These are phyloP conservation scores for Lachancea quebecensis DNA, from an alignment of 805 yeast species.

Conservation along the genomic window DNA sequence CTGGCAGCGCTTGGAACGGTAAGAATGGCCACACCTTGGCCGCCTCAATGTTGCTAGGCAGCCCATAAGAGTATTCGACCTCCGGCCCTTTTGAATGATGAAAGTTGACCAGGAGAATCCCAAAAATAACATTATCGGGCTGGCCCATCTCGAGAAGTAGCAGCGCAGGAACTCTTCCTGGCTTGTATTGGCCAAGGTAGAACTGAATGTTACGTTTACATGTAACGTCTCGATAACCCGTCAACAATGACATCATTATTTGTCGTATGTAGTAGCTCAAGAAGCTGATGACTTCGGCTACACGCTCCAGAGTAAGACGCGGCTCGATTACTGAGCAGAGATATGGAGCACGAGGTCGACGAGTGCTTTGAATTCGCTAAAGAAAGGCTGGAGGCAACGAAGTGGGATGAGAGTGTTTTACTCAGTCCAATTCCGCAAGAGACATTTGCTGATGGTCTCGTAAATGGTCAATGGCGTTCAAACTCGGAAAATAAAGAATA, in stretches of 20 bases:
- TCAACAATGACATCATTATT: too few species aligned
- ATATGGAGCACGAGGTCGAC: too few species aligned
- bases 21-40: slow-evolving; percentile 66
- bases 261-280: too few species aligned
- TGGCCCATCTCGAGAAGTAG: not conserved
- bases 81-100: slow-evolving; percentile 94
- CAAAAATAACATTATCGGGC: slow-evolving; percentile 46
- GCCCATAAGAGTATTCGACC: slow-evolving; percentile 78
- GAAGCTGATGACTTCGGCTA: too few species aligned
- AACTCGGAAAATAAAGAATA: not conserved
- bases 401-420: not conserved
- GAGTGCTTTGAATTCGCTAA: not conserved
- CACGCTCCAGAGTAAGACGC: too few species aligned
- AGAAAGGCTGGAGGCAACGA: not conserved
- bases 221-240: too few species aligned
- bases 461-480: not conserved
- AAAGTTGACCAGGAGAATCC: slow-evolving; percentile 85
- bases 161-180: too few species aligned
- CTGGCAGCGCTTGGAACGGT: slow-evolving; percentile 94
- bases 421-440: not conserved
- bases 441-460: not conserved
- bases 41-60: slow-evolving; percentile 31
- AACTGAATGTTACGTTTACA: too few species aligned
- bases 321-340: too few species aligned
- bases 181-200: too few species aligned